phyloP scores from a whole-genome alignment of 75 land plant genomes.

The Selaginella tamariscina region DNA sequence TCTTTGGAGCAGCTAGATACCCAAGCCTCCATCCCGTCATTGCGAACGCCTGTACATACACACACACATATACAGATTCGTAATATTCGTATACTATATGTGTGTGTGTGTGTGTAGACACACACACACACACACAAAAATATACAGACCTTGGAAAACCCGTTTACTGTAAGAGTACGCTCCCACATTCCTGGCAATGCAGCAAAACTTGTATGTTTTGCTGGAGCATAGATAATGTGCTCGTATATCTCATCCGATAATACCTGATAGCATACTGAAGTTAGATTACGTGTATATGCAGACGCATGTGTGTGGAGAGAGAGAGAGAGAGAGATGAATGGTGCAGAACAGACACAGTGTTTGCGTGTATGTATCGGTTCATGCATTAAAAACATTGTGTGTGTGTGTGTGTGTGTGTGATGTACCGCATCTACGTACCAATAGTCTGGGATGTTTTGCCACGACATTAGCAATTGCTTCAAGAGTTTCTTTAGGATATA shows the following conservation, averaged over 20 bases:
- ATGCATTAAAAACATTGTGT: too few relatives aligned
- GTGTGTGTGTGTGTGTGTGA: background rate
- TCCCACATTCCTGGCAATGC: slow-evolving; percentile 98
- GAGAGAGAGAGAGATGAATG: too few relatives aligned
- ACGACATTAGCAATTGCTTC: slow-evolving; percentile 81
- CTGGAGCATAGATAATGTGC: slow-evolving; percentile 87
- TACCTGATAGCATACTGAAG: slow-evolving; percentile 39
- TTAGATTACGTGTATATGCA: too few relatives aligned
- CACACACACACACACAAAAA: background rate
- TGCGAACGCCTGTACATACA: slow-evolving; percentile 72
- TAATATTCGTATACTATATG: too few relatives aligned
- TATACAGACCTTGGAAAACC: slow-evolving; percentile 78
- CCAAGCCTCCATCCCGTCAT: slow-evolving; percentile 99
- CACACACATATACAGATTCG: background rate
- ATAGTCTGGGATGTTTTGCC: slow-evolving; percentile 72
- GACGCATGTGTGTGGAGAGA: too few relatives aligned
- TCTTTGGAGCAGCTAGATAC: slow-evolving; percentile 93
- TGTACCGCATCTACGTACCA: slow-evolving; percentile 35
- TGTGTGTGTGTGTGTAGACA: too few relatives aligned
- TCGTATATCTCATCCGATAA: slow-evolving; percentile 96
- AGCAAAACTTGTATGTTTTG: slow-evolving; percentile 90
- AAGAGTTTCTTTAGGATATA: slow-evolving; percentile 54
- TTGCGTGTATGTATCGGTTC: too few relatives aligned
- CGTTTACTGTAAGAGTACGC: slow-evolving; percentile 87
- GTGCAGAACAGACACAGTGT: too few relatives aligned